These are phyloP conservation scores for Xylaria sp. DNA, from an alignment of 2,329 filamentous ascomycete genomes.

Conservation along the genomic window DNA sequence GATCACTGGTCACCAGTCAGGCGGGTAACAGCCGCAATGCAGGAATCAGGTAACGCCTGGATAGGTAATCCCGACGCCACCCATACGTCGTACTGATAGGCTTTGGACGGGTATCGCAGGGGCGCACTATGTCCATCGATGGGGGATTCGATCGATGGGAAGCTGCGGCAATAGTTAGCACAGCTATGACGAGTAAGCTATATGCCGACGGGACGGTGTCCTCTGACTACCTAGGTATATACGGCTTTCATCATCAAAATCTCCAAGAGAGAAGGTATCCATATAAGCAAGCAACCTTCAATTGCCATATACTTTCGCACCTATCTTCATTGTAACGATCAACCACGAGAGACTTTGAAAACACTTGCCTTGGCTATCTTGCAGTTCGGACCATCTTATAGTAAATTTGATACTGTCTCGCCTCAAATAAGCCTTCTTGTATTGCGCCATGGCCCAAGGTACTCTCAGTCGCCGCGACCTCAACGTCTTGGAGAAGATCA, in stretches of 20 bases:
- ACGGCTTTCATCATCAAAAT: constrained; percentile 4
- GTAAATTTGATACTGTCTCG: neutral
- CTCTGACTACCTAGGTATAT: neutral
- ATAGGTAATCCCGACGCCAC: constrained; percentile 41
- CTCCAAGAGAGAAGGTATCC: neutral
- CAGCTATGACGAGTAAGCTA: neutral
- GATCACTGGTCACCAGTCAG: neutral
- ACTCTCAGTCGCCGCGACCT: constrained; percentile 68
- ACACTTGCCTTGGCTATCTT: constrained; percentile 3
- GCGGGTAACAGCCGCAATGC: neutral
- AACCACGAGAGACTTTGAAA: constrained; percentile 1
- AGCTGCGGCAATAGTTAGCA: constrained; percentile 29
- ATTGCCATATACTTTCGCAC: constrained; percentile 8
- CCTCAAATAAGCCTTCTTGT: neutral
- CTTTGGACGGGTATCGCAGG: constrained; percentile 38
- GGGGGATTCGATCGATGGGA: constrained; percentile 26
- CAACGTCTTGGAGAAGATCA: constrained; percentile 73
- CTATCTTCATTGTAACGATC: neutral
- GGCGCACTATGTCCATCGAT: constrained; percentile 7
- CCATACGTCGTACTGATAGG: constrained; percentile 34
- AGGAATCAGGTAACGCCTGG: constrained; percentile 7
- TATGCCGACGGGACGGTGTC: constrained; percentile 10
- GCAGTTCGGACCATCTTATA: neutral
- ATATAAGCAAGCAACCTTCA: constrained; percentile 15
- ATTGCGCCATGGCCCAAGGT: constrained; percentile 58